Evolutionary conservation across 805 yeast species (phyloP).

Genomic region (Monosporozyma solicola): DNA sequence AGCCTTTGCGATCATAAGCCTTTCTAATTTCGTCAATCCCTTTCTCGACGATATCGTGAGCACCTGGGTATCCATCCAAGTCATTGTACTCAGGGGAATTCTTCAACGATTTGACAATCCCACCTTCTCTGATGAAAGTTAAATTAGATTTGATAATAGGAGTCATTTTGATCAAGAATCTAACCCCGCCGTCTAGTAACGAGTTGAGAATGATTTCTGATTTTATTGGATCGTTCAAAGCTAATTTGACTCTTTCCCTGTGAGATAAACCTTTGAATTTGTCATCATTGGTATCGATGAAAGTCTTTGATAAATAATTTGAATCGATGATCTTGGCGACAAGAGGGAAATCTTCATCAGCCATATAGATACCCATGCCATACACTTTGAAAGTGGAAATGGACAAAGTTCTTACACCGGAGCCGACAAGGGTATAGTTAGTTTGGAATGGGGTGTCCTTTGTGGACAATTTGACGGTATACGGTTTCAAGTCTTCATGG

Average conservation of each 20-base stretch:
- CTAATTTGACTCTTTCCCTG: conserved; percentile 33
- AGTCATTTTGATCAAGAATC: conserved; percentile 63
- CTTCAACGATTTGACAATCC: conserved; percentile 62
- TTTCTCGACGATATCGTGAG: conserved; percentile 33
- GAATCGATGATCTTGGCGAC: conserved; percentile 37
- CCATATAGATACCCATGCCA: conserved; percentile 75
- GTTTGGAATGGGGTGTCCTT: conserved; percentile 22
- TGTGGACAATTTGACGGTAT: conserved; percentile 31
- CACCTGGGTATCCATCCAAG: conserved; percentile 9
- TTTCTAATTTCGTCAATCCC: conserved; percentile 63
- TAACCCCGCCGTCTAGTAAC: conserved; percentile 50
- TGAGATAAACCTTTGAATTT: conserved; percentile 24
- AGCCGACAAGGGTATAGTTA: conserved; percentile 55
- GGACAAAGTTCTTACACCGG: conserved; percentile 78
- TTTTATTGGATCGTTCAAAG: conserved; percentile 42
- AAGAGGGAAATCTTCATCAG: conserved; percentile 43
- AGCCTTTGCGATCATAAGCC: conserved; percentile 54
- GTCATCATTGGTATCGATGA: conserved; percentile 28
- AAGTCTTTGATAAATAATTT: conserved; percentile 31
- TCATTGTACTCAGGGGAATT: conserved; percentile 55
- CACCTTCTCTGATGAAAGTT: conserved; percentile 79
- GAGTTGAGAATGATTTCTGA: conserved; percentile 48
- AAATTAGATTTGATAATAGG: conserved; percentile 91
- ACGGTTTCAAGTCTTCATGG: conserved; percentile 43
- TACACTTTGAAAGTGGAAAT: conserved; percentile 77